Conservation (phyloP, 345 rosid species). For the Clausena lansium region DNA sequence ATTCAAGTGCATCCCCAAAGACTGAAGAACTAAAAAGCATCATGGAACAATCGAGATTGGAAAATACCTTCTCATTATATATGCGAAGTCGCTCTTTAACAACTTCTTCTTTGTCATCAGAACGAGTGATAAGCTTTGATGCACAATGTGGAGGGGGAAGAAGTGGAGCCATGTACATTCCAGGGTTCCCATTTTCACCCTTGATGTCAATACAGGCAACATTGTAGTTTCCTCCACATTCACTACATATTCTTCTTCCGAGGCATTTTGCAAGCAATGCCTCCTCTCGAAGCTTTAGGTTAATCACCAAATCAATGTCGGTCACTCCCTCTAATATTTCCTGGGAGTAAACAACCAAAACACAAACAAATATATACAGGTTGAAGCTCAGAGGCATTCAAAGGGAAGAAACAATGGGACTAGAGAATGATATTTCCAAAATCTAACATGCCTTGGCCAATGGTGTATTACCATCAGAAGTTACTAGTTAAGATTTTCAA, state of each 20-base stretch:
- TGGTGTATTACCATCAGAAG: neutral
- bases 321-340: conserved; percentile 91
- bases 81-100: conserved; percentile 81
- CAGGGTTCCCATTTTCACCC: conserved; percentile 69
- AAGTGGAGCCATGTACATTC: conserved; percentile 92
- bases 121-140: conserved; percentile 75
- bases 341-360: conserved; percentile 35
- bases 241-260: conserved; percentile 89
- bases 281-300: conserved; percentile 83
- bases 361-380: neutral
- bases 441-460: neutral
- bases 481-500: neutral
- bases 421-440: neutral
- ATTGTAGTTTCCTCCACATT: conserved; percentile 89
- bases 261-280: conserved; percentile 92
- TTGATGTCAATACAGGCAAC: conserved; percentile 85
- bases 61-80: conserved; percentile 64
- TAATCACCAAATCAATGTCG: conserved; percentile 73
- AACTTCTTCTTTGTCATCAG: conserved; percentile 92
- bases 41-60: neutral
- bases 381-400: neutral
- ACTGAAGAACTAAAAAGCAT: neutral
- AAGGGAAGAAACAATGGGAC: neutral
- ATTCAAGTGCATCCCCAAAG: neutral
- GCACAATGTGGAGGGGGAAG: conserved; percentile 90